Percentiles rank a stretch among this genome's conserved stretches.
Conservation (phyloP, 2,329 filamentous ascomycete genomes). For the Verticillium isaacii region DNA sequence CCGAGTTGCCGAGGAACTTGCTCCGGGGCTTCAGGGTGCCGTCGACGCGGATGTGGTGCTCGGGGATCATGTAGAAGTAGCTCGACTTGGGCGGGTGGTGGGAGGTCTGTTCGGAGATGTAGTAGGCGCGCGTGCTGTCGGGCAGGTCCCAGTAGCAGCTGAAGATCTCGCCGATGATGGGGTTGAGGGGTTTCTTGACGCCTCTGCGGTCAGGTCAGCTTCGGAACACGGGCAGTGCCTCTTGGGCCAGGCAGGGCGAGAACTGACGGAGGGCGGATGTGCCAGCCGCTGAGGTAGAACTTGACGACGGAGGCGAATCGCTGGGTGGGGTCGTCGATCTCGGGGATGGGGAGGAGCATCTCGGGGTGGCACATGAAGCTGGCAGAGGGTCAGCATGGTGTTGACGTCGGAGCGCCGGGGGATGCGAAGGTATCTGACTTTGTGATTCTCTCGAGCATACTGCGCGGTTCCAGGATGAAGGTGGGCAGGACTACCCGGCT, state of each 20-base stretch:
- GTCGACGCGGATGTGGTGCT: constrained; percentile 91
- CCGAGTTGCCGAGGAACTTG: constrained; percentile 94
- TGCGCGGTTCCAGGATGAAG: constrained; percentile 95
- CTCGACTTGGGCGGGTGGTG: constrained; percentile 98
- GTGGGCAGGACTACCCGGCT: constrained; percentile 93
- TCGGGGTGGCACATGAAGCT: constrained; percentile 99
- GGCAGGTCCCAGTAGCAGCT: constrained; percentile 94
- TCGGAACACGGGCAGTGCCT: neutral
- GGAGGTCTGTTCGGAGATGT: constrained; percentile 95
- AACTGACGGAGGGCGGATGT: constrained; percentile 91
- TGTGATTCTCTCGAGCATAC: constrained; percentile 97
- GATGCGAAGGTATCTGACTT: constrained; percentile 57
- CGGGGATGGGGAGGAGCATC: constrained; percentile 81
- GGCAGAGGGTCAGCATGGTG: constrained; percentile 8
- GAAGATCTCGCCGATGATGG: constrained; percentile 90
- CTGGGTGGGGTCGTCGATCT: constrained; percentile 81
- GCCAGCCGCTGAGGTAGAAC: constrained; percentile 98
- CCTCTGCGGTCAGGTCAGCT: constrained; percentile 51
- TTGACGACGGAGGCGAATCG: constrained; percentile 94
- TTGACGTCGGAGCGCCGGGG: neutral
- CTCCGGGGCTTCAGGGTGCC: constrained; percentile 92
- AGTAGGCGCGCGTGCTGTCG: constrained; percentile 82
- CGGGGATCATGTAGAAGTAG: constrained; percentile 97
- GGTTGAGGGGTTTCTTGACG: constrained; percentile 97
- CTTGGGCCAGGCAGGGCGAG: neutral